A percentile compares a stretch with the other conserved stretches of the same genome.
These are phyloP conservation scores for Dispira parvispora DNA, from an alignment of 192 early-diverging fungal genomes.

Conservation along the genomic window DNA sequence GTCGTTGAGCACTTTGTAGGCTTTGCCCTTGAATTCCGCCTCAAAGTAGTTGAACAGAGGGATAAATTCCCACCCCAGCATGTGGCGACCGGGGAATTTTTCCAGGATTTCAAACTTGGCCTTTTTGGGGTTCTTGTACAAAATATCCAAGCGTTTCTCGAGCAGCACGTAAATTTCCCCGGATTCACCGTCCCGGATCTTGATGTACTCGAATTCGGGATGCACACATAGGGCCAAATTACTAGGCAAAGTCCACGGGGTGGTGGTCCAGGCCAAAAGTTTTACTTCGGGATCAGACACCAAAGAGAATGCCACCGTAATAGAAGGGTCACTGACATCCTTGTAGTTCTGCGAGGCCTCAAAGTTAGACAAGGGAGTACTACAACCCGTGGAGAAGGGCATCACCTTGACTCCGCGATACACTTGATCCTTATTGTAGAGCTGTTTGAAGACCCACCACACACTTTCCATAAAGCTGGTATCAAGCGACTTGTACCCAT, in stretches of 20 bases:
- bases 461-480: slow-evolving; percentile 94
- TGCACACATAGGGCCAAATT: slow-evolving; percentile 90
- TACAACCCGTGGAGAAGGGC: slow-evolving; percentile 89
- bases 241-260: slow-evolving; percentile 95
- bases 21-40: slow-evolving; percentile 50
- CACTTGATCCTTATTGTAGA: slow-evolving; percentile 86
- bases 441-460: slow-evolving; percentile 98
- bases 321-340: slow-evolving; percentile 88
- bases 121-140: slow-evolving; percentile 94
- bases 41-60: slow-evolving; percentile 81
- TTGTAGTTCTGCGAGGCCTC: slow-evolving; percentile 95
- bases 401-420: slow-evolving; percentile 89
- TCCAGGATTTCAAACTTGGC: slow-evolving; percentile 79
- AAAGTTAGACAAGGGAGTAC: slow-evolving; percentile 91
- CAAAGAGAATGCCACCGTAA: slow-evolving; percentile 90
- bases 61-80: slow-evolving; percentile 77
- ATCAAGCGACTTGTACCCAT: slow-evolving; percentile 98
- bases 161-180: slow-evolving; percentile 75
- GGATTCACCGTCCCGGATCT: slow-evolving; percentile 77
- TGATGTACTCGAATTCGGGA: slow-evolving; percentile 86
- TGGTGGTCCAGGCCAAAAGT: slow-evolving; percentile 96
- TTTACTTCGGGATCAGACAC: slow-evolving; percentile 54
- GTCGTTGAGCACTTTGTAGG: slow-evolving; percentile 78
- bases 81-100: slow-evolving; percentile 51
- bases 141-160: slow-evolving; percentile 60